Evolutionary conservation across 371 early-diverging fungal genomes (phyloP), one percentile per base, ranked within the genome.

Genomic region (Rhizopus stolonifer): DNA sequence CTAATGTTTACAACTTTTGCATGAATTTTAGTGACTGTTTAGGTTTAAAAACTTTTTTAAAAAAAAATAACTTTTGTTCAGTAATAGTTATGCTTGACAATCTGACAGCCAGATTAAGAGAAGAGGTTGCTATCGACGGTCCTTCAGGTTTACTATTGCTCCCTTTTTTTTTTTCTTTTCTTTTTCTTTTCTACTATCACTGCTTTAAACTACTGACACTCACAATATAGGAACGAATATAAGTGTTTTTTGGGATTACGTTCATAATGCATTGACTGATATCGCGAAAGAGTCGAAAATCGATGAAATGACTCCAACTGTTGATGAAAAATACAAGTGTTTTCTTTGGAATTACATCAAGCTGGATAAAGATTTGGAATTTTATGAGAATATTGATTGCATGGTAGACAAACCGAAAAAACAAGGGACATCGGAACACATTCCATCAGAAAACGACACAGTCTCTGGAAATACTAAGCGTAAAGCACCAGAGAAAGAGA

Each of bases 41-140:
- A n/a, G n/a, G n/a, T n/a, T n/a, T n/a, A n/a, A n/a, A n/a, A n/a
- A n/a, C n/a, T n/a, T n/a, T n/a, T n/a, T n/a, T n/a, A n/a, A n/a
- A n/a, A n/a, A n/a, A n/a, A n/a, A n/a, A n/a, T n/a, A n/a, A n/a
- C n/a, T n/a, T n/a, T n/a, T n/a, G n/a, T n/a, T n/a, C n/a, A n/a
- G n/a, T n/a, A n/a, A n/a, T n/a, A n/a, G n/a, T n/a, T 45, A 65
- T 65, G 66, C 54, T 65, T 32, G 66, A 65, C 36, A 52, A 33
- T 21, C 15, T 65, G 18, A 18, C 58, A 42, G 39, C 58, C 10
- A 50, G 55, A n/a, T 24, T 65, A 22, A 65, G 46, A 31, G 66
- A 65, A 25, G 66, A 65, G 42, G 46, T 65, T 32, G 66, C 58
- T 2, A 58, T 61, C 13, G 66, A 65, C 22, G 66, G 61, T 10